Evolutionary conservation across 345 rosid species (phyloP), one percentile per base, ranked within the genome.

Genomic region (Acer campestre): DNA sequence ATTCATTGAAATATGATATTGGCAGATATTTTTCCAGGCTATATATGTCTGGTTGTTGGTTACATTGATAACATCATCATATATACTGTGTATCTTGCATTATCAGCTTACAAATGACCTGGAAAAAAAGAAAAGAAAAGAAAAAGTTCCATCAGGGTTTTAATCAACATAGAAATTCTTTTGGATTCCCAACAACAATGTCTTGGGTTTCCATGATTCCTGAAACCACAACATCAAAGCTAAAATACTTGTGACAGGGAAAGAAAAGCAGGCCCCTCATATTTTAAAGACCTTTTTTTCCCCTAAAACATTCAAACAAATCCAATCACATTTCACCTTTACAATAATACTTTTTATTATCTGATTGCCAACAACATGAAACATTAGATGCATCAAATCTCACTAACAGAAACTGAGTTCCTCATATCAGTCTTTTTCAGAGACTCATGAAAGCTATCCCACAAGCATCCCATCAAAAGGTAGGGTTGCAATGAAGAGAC

Each of bases 271-370:
- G 74, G 79, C 71, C 46, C 80, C 79, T 10, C 38, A 35, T 35
- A 10, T 18, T 64, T 65, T 61, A 77, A 78, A 59, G 74, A 46
- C 55, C 75, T 59, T 59, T 81, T 70, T 42, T 42, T 42, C 80
- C 81, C 80, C 31, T 29, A 29, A 80, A 84, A 83, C 79, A 86
- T 84, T 84, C 90, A 90, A 84, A 64, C 89, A 87, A 82, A 80
- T 79, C 82, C 84, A 81, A 79, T 86, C 83, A 63, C 79, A 77
- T 75, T 73, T 73, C 72, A 61, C 74, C 82, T 78, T 84, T 83
- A 70, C 75, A 70, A 31, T 35, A 35, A 59, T 18, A 59, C 63
- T 63, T 53, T 42, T 48, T 71, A 42, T 35, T 79, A 77, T 70
- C 25, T 74, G 76, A 72, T 79, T 82, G 85, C 77, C 80, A 77